Base-by-base conservation (phyloP, 495 filamentous ascomycete species). In the Cladorrhinum samala region DNA sequence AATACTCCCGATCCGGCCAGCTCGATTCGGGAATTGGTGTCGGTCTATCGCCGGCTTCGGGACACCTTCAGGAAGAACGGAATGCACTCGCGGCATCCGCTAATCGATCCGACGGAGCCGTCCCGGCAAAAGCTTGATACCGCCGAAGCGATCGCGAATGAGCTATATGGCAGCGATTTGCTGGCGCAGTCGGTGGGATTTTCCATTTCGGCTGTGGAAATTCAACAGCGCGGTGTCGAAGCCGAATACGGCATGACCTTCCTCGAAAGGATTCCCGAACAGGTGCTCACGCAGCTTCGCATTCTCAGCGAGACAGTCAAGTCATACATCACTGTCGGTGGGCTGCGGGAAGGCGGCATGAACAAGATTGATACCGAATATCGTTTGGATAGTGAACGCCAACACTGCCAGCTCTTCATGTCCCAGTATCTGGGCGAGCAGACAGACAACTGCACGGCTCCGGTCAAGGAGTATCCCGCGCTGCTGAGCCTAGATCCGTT, bases 141-240 rank as follows among this genome's bases (percentile, higher is more conserved):
- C 8, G 37, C 46, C 2, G 53, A 57, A 17, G 47, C 30, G 13
- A 50, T 49, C 2, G 37, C 25, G 17, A 69, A 67, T 17, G 68
- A 69, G 36, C 64, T 91, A 36, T 72, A 77, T 3, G 74, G 80
- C 37, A 85, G 81, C 8, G 86, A 91, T 58, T 81, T 82, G 0
- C 64, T 97, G 39, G 84, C 88, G 30, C 76, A 75, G 44, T 79
- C 83, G 39, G 83, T 97, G 16, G 93, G 90, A 0, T 89, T 79
- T 68, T 90, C 92, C n/a, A 91, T 99, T 46, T 82, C 92, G 2
- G 83, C 89, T 0, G 83, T 87, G 5, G 93, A 99, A 67, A 96
- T 99, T 52, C 83, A 89, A 41, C 92, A 96, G 63, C 86, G 93
- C 48, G 93, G 94, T 13, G 73, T 90, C 1, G 85, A 88, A 52